These are phyloP conservation scores for Paramecium pentaurelia DNA, from an alignment of 73 alveolate genomes.

Conservation along the genomic window DNA sequence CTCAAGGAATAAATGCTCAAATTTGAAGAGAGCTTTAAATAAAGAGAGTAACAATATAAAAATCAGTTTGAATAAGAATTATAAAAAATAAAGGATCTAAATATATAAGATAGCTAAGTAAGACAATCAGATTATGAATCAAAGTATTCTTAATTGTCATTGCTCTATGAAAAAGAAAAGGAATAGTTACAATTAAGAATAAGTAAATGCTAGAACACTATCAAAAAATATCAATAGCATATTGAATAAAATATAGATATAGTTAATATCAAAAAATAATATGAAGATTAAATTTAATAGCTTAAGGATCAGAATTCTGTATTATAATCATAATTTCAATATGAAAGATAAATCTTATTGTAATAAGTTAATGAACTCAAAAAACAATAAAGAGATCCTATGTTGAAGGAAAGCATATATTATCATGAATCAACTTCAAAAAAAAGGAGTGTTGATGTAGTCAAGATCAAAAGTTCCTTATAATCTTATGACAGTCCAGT, in stretches of 20 bases:
- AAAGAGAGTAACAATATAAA: no score
- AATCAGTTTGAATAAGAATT: no score
- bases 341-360: not conserved
- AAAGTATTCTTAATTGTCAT: not conserved
- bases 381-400: not conserved
- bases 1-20: no score
- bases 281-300: not conserved
- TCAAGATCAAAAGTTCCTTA: not conserved
- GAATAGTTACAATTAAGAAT: not conserved
- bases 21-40: no score
- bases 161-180: not conserved
- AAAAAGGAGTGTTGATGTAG: not conserved
- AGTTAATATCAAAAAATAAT: not conserved
- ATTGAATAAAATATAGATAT: not conserved
- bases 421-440: not conserved
- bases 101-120: no score
- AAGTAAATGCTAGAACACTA: not conserved
- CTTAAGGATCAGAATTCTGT: not conserved
- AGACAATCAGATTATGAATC: not conserved
- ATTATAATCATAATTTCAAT: not conserved
- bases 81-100: no score
- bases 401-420: not conserved
- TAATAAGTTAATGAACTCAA: not conserved
- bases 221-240: not conserved
- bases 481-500: conserved; percentile 19